Base-by-base conservation (phyloP, 768 basidiomycete genomes). In the Xerocomellus intermedius region DNA sequence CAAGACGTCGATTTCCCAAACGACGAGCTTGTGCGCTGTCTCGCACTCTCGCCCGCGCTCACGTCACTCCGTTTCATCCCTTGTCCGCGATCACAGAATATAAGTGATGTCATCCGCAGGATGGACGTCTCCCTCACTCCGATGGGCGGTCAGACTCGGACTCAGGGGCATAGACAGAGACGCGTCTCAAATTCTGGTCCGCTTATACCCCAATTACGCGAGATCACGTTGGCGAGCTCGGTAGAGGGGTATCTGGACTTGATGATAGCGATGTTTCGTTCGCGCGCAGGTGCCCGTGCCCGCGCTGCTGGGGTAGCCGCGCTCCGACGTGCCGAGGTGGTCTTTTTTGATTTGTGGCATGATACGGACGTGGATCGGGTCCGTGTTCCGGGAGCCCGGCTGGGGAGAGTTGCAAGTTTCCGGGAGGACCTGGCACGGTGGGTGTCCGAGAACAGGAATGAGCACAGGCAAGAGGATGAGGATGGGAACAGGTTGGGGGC, bases 21-120 rank as follows among this genome's bases (percentile, higher is more conserved):
- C 32, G 45, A 62, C 9, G 64, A 60, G 19, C 32, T 69, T 10
- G 7, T 66, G 35, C 61, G 55, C 4, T 61, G 66, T 41, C 61
- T 67, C 22, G 42, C 48, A n/a, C 43, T 45, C 30, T 51, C 64
- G 24, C 56, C 16, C 38, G 33, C 41, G 19, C 59, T 64, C 44
- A 38, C 21, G 5, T 52, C 55, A 33, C 37, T 62, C 26, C 35
- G 44, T 38, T 60, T 64, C 39, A 55, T 64, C 24, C 63, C 60
- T 35, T 60, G 36, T 6, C 63, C 63, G 19, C 55, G 56, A 22
- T 60, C 56, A 4, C 62, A 67, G 13, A 26, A 59, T 13, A 57
- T 60, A 3, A 1, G 42, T 16, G 54, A 60, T 14, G 22, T 64
- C 32, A 38, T 62, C 19, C 26, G 24, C 12, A 22, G n/a, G 22